Evolutionary conservation across 2,329 filamentous ascomycete species (phyloP).

Genomic region (Dactylellina leptospora): DNA sequence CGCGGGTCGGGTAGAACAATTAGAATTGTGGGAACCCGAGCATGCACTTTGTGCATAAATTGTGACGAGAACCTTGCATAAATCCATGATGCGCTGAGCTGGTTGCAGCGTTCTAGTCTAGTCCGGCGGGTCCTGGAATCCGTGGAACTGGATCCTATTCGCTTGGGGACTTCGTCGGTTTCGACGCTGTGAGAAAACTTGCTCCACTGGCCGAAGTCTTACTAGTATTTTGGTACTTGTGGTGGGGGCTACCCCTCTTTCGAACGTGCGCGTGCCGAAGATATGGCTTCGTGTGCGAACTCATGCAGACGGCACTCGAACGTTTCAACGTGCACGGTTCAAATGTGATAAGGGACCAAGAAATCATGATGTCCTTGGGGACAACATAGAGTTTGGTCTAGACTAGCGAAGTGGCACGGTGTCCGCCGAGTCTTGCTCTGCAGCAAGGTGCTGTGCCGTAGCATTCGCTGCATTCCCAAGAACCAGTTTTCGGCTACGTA

Average conservation of each 20-base stretch:
- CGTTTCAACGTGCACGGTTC: background rate
- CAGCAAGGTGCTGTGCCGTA: slow-evolving; percentile 9
- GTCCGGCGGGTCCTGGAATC: slow-evolving; percentile 42
- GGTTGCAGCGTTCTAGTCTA: slow-evolving; percentile 49
- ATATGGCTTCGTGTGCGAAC: too few relatives aligned
- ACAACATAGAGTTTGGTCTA: background rate
- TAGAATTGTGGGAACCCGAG: slow-evolving; percentile 52
- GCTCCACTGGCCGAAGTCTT: background rate
- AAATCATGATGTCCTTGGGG: background rate
- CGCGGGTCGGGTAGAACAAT: slow-evolving; percentile 50
- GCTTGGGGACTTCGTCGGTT: slow-evolving; percentile 25
- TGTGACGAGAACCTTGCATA: slow-evolving; percentile 48
- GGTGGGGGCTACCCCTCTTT: slow-evolving; percentile 21
- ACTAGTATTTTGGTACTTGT: too few relatives aligned
- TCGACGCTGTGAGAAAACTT: too few relatives aligned
- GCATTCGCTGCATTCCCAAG: slow-evolving; percentile 2
- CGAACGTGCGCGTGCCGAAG: too few relatives aligned
- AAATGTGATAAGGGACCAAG: slow-evolving; percentile 17
- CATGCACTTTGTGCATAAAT: slow-evolving; percentile 7
- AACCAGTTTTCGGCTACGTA: slow-evolving; percentile 22
- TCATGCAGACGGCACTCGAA: background rate
- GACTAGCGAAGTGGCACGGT: background rate
- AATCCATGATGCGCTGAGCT: slow-evolving; percentile 49
- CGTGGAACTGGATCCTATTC: slow-evolving; percentile 51
- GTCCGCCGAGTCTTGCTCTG: background rate